Evolutionary conservation across 148 eudicot genomes (phyloP).

Genomic region (Linanthus parryae): DNA sequence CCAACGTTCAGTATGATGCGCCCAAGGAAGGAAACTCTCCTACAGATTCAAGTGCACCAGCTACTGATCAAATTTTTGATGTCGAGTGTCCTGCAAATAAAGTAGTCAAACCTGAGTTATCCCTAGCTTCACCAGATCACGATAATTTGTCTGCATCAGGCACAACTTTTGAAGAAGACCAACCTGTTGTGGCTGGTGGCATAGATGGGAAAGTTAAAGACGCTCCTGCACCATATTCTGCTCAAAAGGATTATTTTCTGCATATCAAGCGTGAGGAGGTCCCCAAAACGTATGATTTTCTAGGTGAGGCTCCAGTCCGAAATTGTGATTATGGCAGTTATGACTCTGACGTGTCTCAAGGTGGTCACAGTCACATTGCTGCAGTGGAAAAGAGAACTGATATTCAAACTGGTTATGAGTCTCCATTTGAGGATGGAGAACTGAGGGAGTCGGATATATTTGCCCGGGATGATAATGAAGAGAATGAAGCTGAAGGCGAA

Average conservation of each 20-base stretch:
- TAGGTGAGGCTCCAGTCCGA: slow-evolving; percentile 12
- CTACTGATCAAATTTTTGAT: no score
- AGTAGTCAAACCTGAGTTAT: background rate
- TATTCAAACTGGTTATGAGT: slow-evolving; percentile 47
- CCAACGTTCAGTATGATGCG: background rate
- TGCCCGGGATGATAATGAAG: slow-evolving; percentile 36
- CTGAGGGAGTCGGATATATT: slow-evolving; percentile 37
- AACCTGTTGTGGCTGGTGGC: slow-evolving; percentile 8
- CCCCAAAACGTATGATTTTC: slow-evolving; percentile 4
- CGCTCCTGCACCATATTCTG: slow-evolving; percentile 2
- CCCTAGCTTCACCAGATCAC: slow-evolving; percentile 14
- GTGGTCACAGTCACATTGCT: slow-evolving; percentile 13
- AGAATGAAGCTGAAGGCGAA: slow-evolving; percentile 40
- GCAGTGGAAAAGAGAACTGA: slow-evolving; percentile 15
- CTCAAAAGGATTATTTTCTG: slow-evolving; percentile 2
- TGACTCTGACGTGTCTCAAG: slow-evolving; percentile 26
- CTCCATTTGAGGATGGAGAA: slow-evolving; percentile 77
- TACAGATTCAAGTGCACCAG: no score
- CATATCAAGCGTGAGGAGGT: slow-evolving; percentile 7
- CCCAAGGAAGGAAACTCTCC: no score
- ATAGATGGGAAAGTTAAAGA: slow-evolving; percentile 5
- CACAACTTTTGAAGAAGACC: slow-evolving; percentile 12
- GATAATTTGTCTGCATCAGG: slow-evolving; percentile 14
- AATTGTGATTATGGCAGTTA: slow-evolving; percentile 18
- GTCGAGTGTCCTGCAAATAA: no score